Evolutionary conservation across 352 stramenopile genomes (phyloP).

Genomic region (Phytophthora nicotianae): DNA sequence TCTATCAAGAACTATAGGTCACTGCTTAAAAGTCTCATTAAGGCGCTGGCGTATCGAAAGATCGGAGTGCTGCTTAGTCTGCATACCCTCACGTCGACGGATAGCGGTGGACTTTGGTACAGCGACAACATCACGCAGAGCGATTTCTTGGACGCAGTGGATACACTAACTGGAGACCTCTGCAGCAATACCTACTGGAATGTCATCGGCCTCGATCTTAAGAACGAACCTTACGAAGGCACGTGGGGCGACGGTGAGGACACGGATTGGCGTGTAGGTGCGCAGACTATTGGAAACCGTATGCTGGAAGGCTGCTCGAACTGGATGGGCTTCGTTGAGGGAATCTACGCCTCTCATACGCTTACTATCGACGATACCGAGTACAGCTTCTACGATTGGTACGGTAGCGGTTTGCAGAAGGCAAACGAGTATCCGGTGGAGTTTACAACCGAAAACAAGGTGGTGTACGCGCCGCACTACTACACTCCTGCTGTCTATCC

Average conservation of each 20-base stretch:
- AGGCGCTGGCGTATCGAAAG: constrained; percentile 27
- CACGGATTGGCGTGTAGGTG: constrained; percentile 48
- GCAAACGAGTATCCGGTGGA: constrained; percentile 38
- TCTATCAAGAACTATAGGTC: constrained; percentile 54
- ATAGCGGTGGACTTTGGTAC: constrained; percentile 51
- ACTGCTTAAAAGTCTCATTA: constrained; percentile 53
- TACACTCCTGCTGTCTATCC: constrained; percentile 65
- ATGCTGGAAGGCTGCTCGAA: constrained; percentile 64
- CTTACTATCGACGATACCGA: constrained; percentile 44
- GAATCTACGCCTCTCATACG: constrained; percentile 44
- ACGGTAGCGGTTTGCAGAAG: constrained; percentile 50
- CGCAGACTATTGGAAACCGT: constrained; percentile 49
- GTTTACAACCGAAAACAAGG: constrained; percentile 53
- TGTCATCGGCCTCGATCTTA: constrained; percentile 73
- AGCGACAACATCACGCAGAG: constrained; percentile 39
- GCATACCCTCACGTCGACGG: constrained; percentile 39
- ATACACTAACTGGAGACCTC: constrained; percentile 45
- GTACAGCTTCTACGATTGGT: constrained; percentile 66
- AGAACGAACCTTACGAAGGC: constrained; percentile 57
- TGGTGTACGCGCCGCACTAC: constrained; percentile 76
- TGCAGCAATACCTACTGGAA: constrained; percentile 78
- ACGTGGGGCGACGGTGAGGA: constrained; percentile 56
- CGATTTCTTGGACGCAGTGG: constrained; percentile 49
- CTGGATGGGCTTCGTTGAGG: constrained; percentile 73
- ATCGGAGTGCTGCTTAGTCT: constrained; percentile 56